These are phyloP conservation scores for Silene noctiflora DNA, from an alignment of 179 eudicot genomes.

Conservation along the genomic window DNA sequence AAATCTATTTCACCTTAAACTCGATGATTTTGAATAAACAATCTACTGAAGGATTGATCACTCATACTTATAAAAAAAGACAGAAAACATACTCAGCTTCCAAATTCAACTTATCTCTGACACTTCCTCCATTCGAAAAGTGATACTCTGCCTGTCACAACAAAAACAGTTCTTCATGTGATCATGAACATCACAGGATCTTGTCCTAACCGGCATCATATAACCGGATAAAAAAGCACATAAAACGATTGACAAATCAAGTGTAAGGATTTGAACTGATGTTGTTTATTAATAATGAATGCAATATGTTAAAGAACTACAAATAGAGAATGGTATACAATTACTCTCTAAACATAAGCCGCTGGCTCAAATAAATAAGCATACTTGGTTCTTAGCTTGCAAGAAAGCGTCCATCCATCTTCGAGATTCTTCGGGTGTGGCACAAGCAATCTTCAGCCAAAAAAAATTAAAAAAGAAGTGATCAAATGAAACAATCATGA, in stretches of 20 bases:
- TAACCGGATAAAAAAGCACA: background rate
- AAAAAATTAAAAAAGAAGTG: slow-evolving; percentile 5
- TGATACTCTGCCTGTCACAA: slow-evolving; percentile 69
- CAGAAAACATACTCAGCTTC: slow-evolving; percentile 68
- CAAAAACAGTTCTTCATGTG: background rate
- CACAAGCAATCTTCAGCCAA: slow-evolving; percentile 87
- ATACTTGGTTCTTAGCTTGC: slow-evolving; percentile 89
- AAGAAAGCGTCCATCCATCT: slow-evolving; percentile 96
- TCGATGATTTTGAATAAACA: background rate
- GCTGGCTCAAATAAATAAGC: slow-evolving; percentile 8
- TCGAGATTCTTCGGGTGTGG: slow-evolving; percentile 72
- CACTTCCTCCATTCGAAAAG: slow-evolving; percentile 63
- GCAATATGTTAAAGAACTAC: background rate
- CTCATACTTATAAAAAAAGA: slow-evolving; percentile 13
- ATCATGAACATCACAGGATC: background rate
- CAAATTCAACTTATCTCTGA: slow-evolving; percentile 68
- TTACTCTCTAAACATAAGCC: background rate
- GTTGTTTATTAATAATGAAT: background rate
- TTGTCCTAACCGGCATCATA: background rate
- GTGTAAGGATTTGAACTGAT: background rate
- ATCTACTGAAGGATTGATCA: slow-evolving; percentile 10
- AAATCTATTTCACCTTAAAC: background rate
- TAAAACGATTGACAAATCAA: background rate
- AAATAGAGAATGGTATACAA: background rate
- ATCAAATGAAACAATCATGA: background rate